Conservation (phyloP, 345 rosid species). For the Eutrema yunnanense region DNA sequence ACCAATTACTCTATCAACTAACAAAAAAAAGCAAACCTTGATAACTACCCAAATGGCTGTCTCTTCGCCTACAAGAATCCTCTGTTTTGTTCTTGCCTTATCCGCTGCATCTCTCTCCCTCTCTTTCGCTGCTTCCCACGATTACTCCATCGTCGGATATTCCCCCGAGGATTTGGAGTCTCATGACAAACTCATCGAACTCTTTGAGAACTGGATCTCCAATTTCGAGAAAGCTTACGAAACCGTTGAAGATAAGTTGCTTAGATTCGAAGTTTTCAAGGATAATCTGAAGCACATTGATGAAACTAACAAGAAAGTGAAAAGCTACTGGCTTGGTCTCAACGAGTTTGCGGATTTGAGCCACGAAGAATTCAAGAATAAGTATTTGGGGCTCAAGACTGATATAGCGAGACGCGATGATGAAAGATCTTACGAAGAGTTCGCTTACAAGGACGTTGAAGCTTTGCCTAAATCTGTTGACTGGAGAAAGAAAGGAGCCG, state of each 20-base stretch:
- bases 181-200: conserved; percentile 49
- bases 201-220: conserved; percentile 68
- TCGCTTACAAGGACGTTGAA: conserved; percentile 33
- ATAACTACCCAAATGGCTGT: conserved; percentile 32
- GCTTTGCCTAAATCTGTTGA: conserved; percentile 58
- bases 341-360: conserved; percentile 75
- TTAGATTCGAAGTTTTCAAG: conserved; percentile 59
- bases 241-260: conserved; percentile 55
- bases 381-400: conserved; percentile 48
- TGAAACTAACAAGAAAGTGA: conserved; percentile 50
- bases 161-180: conserved; percentile 54
- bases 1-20: conserved; percentile 3
- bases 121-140: conserved; percentile 36
- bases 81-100: conserved; percentile 30
- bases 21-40: background rate
- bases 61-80: conserved; percentile 24
- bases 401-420: conserved; percentile 18
- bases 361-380: conserved; percentile 72
- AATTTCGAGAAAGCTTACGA: conserved; percentile 56
- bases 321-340: conserved; percentile 70
- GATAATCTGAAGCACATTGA: conserved; percentile 74
- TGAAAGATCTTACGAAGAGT: conserved; percentile 29
- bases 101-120: conserved; percentile 23
- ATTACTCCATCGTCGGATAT: conserved; percentile 67
- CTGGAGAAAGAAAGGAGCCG: conserved; percentile 92